Evolutionary conservation across 2,329 filamentous ascomycete genomes (phyloP).

Genomic region (Penicillium sp.): DNA sequence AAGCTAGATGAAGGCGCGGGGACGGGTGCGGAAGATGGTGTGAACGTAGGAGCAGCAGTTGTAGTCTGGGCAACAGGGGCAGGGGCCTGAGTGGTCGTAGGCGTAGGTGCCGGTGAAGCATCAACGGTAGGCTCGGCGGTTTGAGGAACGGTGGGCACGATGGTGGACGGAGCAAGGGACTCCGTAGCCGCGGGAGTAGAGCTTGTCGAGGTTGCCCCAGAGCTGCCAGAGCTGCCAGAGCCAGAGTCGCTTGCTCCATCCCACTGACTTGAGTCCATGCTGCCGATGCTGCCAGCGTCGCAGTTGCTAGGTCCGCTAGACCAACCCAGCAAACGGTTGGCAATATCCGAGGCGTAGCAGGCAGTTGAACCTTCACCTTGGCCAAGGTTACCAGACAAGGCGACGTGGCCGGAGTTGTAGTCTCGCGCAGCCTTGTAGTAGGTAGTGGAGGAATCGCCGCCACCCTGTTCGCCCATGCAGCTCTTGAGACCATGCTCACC

Average conservation of each 20-base stretch:
- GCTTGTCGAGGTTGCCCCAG: not conserved
- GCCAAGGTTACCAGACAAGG: constrained; percentile 36
- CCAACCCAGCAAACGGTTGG: constrained; percentile 36
- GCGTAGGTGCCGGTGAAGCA: constrained; percentile 23
- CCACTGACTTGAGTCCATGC: constrained; percentile 14
- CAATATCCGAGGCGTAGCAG: constrained; percentile 34
- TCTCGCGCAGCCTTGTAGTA: constrained; percentile 43
- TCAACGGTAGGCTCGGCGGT: not conserved
- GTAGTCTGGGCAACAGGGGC: not conserved
- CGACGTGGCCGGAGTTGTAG: constrained; percentile 49
- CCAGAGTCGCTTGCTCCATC: constrained; percentile 11
- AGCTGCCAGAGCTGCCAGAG: constrained; percentile 5
- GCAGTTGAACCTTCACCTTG: constrained; percentile 27
- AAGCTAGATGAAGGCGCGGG: constrained; percentile 5
- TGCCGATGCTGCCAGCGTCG: constrained; percentile 16
- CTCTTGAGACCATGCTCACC: constrained; percentile 45
- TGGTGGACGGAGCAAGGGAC: constrained; percentile 11
- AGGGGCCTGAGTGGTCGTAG: constrained; percentile 4
- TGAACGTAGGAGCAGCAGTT: constrained; percentile 2
- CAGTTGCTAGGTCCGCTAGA: constrained; percentile 24
- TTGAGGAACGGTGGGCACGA: not conserved
- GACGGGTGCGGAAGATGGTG: constrained; percentile 3
- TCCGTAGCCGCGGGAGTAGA: constrained; percentile 1
- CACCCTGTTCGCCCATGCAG: constrained; percentile 32
- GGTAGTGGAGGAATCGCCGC: constrained; percentile 26